Conservation (phyloP, 1,284 basidiomycete genomes). For the Sporisorium iseilematis-ciliati region DNA sequence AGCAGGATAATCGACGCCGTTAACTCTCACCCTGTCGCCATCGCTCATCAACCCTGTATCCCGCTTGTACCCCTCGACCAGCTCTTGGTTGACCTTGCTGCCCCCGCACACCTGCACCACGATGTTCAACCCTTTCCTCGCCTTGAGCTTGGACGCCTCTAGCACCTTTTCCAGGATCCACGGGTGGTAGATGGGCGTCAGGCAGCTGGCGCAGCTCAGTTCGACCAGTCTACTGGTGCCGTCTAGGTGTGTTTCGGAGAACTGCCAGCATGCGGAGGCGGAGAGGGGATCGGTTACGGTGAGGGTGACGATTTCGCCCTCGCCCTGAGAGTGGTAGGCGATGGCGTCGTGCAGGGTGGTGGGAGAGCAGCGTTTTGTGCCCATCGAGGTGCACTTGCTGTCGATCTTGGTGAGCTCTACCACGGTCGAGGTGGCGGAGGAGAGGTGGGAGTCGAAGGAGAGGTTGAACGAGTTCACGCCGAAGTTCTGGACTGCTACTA, state of each 20-base stretch:
- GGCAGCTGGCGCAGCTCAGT: conserved; percentile 55
- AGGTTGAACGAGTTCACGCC: conserved; percentile 55
- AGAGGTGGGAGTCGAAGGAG: conserved; percentile 24
- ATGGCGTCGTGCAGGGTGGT: conserved; percentile 45
- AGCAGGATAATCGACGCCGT: conserved; percentile 19
- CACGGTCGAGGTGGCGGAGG: background rate
- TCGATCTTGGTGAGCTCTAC: conserved; percentile 47
- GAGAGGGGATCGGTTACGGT: conserved; percentile 55
- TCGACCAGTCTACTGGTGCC: conserved; percentile 53
- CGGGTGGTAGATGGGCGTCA: conserved; percentile 54
- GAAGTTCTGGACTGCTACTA: conserved; percentile 56
- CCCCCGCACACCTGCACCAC: conserved; percentile 67
- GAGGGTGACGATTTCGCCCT: conserved; percentile 22
- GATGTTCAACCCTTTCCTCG: conserved; percentile 29
- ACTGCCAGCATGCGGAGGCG: conserved; percentile 49
- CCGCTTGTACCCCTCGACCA: conserved; percentile 30
- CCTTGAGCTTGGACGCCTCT: conserved; percentile 4
- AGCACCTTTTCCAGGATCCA: conserved; percentile 36
- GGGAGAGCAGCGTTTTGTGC: conserved; percentile 50
- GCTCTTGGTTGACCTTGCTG: conserved; percentile 26
- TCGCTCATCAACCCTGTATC: conserved; percentile 10
- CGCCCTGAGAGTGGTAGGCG: conserved; percentile 25
- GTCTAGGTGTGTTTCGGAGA: conserved; percentile 1
- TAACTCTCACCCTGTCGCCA: conserved; percentile 19
- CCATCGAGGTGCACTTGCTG: conserved; percentile 64